These are phyloP conservation scores for Russula griseocarnosa DNA, from an alignment of 768 basidiomycete genomes.

Conservation along the genomic window DNA sequence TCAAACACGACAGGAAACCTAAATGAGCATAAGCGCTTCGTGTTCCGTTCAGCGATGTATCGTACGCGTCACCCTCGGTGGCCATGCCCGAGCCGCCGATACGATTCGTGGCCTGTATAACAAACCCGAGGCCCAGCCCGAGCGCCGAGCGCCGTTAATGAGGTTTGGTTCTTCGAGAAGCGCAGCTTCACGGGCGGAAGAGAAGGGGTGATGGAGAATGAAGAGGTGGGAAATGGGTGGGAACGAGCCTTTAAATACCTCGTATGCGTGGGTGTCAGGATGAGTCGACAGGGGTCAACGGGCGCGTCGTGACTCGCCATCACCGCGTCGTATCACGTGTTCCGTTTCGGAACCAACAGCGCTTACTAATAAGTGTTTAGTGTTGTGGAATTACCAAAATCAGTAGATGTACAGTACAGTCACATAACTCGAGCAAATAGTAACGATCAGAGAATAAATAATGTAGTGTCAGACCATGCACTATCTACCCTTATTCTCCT, in stretches of 20 bases:
- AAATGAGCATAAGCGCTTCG: background rate
- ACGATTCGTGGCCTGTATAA: background rate
- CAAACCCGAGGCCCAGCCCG: background rate
- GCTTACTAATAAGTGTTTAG: slow-evolving; percentile 3
- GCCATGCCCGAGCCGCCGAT: background rate
- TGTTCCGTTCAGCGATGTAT: background rate
- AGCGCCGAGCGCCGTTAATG: too few relatives aligned
- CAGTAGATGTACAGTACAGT: background rate
- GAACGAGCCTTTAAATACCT: background rate
- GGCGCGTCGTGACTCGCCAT: slow-evolving; percentile 10
- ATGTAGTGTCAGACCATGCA: background rate
- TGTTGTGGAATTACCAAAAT: background rate
- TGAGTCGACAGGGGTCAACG: slow-evolving; percentile 9
- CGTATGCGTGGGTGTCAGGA: slow-evolving; percentile 2
- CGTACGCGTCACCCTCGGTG: background rate
- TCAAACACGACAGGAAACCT: background rate
- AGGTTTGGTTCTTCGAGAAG: background rate
- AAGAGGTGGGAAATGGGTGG: too few relatives aligned
- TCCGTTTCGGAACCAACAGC: background rate
- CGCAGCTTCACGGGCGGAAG: background rate
- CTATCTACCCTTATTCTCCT: slow-evolving; percentile 15
- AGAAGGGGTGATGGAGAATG: background rate
- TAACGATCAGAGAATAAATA: background rate
- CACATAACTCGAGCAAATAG: background rate
- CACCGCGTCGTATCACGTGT: slow-evolving; percentile 19